Conservation (phyloP, 129 eudicot genomes). For the Cynara cardunculus region DNA sequence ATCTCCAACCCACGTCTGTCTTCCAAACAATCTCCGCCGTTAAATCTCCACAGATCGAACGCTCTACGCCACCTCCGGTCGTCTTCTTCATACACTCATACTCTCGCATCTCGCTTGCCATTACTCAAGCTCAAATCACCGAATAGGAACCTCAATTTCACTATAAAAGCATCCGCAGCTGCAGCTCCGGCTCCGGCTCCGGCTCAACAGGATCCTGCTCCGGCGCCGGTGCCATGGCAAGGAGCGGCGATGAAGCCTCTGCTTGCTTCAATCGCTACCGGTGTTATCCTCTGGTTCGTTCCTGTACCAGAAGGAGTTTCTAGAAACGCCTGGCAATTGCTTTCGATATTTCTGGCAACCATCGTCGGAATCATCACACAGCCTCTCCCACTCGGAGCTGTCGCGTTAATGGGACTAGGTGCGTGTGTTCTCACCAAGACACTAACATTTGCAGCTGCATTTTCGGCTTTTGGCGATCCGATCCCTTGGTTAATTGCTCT, state of each 20-base stretch:
- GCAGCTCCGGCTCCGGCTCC: conserved; percentile 21
- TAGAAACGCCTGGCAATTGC: conserved; percentile 66
- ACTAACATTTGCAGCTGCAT: conserved; percentile 81
- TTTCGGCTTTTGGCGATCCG: conserved; percentile 94
- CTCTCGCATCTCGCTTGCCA: conserved; percentile 9
- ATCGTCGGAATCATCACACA: conserved; percentile 81
- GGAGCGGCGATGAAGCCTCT: conserved; percentile 73
- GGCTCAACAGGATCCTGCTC: conserved; percentile 29
- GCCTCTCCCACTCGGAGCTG: conserved; percentile 83
- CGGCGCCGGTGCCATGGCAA: conserved; percentile 55
- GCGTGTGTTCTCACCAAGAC: conserved; percentile 86
- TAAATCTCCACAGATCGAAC: conserved; percentile 39
- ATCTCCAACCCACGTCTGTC: conserved; percentile 16
- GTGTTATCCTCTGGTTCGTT: conserved; percentile 62
- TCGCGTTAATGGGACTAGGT: conserved; percentile 75
- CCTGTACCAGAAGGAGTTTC: conserved; percentile 70
- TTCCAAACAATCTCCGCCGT: conserved; percentile 21
- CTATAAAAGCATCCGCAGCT: conserved; percentile 28
- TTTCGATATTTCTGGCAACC: conserved; percentile 73
- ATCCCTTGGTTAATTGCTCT: conserved; percentile 93
- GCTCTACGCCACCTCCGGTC: conserved; percentile 14
- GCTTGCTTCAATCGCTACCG: conserved; percentile 60
- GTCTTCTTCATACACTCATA: background rate
- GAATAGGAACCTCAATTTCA: background rate
- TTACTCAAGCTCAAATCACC: conserved; percentile 5